phyloP scores from a whole-genome alignment of 2,329 filamentous ascomycete genomes.

The Conoideocrella luteorostrata region DNA sequence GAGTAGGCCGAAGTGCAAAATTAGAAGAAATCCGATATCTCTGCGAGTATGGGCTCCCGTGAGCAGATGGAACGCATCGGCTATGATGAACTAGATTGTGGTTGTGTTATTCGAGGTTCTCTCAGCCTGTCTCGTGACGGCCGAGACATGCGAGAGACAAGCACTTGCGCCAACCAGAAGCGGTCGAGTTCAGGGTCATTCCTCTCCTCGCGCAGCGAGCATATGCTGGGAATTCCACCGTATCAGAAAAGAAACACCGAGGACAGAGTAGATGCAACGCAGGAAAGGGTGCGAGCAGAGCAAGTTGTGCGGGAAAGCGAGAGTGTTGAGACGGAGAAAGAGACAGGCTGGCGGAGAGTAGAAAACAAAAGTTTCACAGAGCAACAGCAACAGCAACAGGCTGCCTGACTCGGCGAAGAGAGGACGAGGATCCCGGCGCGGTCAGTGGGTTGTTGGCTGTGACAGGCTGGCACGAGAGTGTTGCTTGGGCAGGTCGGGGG shows the following conservation, averaged over 20 bases:
- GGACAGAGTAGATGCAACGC: too few relatives aligned
- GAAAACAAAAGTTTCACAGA: neutral
- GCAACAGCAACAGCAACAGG: too few relatives aligned
- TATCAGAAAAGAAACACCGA: too few relatives aligned
- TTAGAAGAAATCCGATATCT: neutral
- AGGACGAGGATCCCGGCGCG: too few relatives aligned
- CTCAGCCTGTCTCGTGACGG: slow-evolving; percentile 14
- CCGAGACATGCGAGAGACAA: slow-evolving; percentile 14
- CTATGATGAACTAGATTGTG: slow-evolving; percentile 5
- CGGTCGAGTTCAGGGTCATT: neutral
- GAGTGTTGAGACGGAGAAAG: neutral
- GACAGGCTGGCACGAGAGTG: neutral
- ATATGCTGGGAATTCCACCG: too few relatives aligned
- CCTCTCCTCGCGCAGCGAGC: neutral
- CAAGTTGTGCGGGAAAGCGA: neutral
- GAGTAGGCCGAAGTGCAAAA: neutral
- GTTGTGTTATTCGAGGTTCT: slow-evolving; percentile 1
- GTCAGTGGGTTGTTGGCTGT: neutral
- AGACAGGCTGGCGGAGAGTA: neutral
- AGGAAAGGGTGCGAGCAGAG: neutral
- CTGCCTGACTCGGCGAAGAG: neutral
- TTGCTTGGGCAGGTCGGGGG: neutral
- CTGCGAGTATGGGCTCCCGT: neutral
- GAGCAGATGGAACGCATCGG: neutral
- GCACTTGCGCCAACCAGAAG: slow-evolving; percentile 7